Evolutionary conservation across 2,329 filamentous ascomycete species (phyloP).

Genomic region (Penicillium hordei): DNA sequence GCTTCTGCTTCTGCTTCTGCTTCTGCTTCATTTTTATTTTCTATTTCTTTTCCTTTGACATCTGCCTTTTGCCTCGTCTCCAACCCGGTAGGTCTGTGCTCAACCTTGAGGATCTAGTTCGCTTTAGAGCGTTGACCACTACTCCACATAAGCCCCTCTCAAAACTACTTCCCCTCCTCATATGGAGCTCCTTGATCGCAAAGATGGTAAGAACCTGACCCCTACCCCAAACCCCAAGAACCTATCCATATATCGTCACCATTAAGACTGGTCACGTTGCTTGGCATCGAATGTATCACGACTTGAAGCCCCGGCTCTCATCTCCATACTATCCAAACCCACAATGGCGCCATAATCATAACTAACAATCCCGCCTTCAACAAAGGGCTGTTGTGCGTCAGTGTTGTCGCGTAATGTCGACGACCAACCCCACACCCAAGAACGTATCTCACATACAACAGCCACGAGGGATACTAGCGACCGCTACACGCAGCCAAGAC

Average conservation of each 20-base stretch:
- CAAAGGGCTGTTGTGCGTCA: constrained; percentile 44
- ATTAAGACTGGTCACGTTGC: not conserved
- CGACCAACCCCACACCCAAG: constrained; percentile 22
- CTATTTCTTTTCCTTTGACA: not conserved
- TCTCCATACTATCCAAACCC: not conserved
- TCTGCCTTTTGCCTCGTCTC: constrained; percentile 7
- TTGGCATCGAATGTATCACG: constrained; percentile 11
- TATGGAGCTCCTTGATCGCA: constrained; percentile 29
- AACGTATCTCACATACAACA: constrained; percentile 2
- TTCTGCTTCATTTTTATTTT: not conserved
- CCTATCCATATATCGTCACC: not conserved
- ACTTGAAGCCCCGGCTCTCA: constrained; percentile 1
- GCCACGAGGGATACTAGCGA: constrained; percentile 12
- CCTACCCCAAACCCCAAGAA: not conserved
- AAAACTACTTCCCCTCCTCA: constrained; percentile 12
- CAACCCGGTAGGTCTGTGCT: constrained; percentile 8
- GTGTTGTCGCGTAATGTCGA: constrained; percentile 35
- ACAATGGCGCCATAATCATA: not conserved
- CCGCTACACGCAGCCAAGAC: constrained; percentile 12
- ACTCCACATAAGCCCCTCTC: constrained; percentile 8
- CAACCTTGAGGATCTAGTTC: not conserved
- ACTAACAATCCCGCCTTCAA: constrained; percentile 6
- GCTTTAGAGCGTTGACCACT: constrained; percentile 5
- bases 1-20: constrained; percentile 1
- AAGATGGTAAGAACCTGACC: constrained; percentile 36